Evolutionary conservation across 2,329 filamentous ascomycete genomes (phyloP).

Genomic region (Cytospora leucostoma): DNA sequence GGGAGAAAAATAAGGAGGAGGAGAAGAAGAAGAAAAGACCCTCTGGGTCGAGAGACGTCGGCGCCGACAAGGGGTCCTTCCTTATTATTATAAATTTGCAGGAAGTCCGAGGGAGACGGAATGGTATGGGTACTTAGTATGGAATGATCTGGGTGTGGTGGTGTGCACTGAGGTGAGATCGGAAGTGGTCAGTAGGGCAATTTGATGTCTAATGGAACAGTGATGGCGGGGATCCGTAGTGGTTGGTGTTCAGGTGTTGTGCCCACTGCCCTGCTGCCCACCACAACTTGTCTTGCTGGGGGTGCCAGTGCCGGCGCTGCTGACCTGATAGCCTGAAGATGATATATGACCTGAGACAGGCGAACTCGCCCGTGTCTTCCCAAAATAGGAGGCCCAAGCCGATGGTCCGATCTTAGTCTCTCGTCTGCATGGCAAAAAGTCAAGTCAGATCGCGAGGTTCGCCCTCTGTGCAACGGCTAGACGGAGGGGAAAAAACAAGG

Average conservation of each 20-base stretch:
- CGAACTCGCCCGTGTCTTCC: conserved; percentile 1
- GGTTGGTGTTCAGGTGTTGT: conserved; percentile 9
- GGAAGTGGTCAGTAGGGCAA: conserved; percentile 17
- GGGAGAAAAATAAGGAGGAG: neutral
- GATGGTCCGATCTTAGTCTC: conserved; percentile 15
- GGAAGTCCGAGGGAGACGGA: neutral
- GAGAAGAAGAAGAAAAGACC: neutral
- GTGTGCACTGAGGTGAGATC: conserved; percentile 1
- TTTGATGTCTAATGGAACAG: conserved; percentile 10
- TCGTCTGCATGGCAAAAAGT: conserved; percentile 8
- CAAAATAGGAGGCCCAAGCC: neutral
- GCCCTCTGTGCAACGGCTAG: neutral
- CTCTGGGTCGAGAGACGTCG: neutral
- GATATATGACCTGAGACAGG: conserved; percentile 19
- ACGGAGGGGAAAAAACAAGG: neutral
- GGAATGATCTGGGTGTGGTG: conserved; percentile 1
- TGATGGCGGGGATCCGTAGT: conserved; percentile 8
- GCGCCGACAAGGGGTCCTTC: neutral
- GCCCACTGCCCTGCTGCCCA: conserved; percentile 3
- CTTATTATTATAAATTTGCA: neutral
- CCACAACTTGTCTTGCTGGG: conserved; percentile 13
- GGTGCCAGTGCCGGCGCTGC: conserved; percentile 15
- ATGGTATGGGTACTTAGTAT: neutral
- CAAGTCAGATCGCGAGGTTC: neutral
- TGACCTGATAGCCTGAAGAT: conserved; percentile 18